Evolutionary conservation across 2,329 filamentous ascomycete species (phyloP).

Genomic region (Microascus cirrosus): DNA sequence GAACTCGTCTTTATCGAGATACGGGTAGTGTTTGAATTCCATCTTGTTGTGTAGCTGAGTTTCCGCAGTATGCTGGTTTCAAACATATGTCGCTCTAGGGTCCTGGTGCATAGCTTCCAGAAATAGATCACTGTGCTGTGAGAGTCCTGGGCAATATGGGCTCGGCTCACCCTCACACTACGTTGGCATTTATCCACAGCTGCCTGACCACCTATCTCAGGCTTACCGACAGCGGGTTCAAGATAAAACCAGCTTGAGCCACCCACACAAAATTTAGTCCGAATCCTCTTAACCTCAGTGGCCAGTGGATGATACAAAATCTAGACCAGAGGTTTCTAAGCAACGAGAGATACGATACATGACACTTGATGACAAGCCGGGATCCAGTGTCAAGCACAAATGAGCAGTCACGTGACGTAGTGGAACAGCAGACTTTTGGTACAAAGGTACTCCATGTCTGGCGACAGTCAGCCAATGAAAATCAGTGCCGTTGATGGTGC

Average conservation of each 20-base stretch:
- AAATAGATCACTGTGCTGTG: too few relatives aligned
- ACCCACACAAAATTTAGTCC: too few relatives aligned
- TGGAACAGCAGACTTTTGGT: not conserved
- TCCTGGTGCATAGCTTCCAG: not conserved
- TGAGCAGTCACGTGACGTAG: not conserved
- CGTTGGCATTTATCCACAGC: not conserved
- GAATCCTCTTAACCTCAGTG: too few relatives aligned
- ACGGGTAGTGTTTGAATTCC: slow-evolving; percentile 46
- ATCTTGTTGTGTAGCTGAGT: slow-evolving; percentile 10
- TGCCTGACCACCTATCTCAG: not conserved
- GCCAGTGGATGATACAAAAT: too few relatives aligned
- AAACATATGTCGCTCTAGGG: too few relatives aligned
- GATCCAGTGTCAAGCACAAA: not conserved
- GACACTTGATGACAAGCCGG: too few relatives aligned
- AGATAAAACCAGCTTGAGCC: too few relatives aligned
- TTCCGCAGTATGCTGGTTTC: not conserved
- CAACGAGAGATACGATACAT: too few relatives aligned
- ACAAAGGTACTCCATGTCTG: not conserved
- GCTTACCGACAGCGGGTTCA: too few relatives aligned
- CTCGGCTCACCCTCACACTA: not conserved
- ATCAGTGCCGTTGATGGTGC: not conserved
- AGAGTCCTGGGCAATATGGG: not conserved
- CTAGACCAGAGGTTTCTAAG: too few relatives aligned
- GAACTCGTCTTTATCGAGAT: slow-evolving; percentile 51
- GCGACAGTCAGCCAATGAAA: not conserved